These are phyloP conservation scores for Annulohypoxylon bovei DNA, from an alignment of 495 filamentous ascomycete species.

Conservation along the genomic window DNA sequence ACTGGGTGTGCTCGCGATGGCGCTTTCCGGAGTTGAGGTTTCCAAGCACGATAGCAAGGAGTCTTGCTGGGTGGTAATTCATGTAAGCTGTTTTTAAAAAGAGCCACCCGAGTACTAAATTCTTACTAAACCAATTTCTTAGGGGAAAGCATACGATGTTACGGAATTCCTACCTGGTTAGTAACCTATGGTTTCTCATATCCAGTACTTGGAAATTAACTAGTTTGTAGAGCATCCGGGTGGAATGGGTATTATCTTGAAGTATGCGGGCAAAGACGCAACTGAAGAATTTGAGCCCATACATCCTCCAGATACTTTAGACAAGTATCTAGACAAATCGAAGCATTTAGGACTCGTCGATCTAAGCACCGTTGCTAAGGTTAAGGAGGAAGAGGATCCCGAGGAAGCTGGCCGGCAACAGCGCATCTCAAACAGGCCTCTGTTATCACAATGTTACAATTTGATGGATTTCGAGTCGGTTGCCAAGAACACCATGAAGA, in stretches of 20 bases:
- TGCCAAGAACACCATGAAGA: constrained; percentile 89
- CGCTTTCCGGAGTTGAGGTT: constrained; percentile 69
- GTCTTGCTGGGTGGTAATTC: constrained; percentile 84
- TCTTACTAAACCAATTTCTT: constrained; percentile 16
- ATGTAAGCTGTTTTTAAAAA: constrained; percentile 52
- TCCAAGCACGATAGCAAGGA: constrained; percentile 72
- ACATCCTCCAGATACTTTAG: constrained; percentile 79
- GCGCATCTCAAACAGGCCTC: constrained; percentile 80
- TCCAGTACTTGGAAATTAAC: constrained; percentile 2
- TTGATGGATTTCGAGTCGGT: constrained; percentile 95
- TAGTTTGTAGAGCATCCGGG: constrained; percentile 74
- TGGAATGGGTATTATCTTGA: constrained; percentile 79
- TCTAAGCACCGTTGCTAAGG: constrained; percentile 81
- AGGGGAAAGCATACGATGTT: constrained; percentile 78
- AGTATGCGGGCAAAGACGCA: constrained; percentile 87
- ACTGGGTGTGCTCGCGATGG: constrained; percentile 38
- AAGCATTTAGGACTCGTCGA: constrained; percentile 94
- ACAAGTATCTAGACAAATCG: constrained; percentile 82
- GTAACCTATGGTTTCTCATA: background rate
- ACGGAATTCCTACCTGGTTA: constrained; percentile 73
- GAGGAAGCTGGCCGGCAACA: constrained; percentile 81
- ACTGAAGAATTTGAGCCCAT: constrained; percentile 85
- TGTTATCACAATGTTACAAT: constrained; percentile 91
- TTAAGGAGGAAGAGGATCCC: constrained; percentile 74
- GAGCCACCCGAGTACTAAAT: background rate